Conservation (phyloP, 176 grass and related monocot species). For the Thinopyrum elongatum region DNA sequence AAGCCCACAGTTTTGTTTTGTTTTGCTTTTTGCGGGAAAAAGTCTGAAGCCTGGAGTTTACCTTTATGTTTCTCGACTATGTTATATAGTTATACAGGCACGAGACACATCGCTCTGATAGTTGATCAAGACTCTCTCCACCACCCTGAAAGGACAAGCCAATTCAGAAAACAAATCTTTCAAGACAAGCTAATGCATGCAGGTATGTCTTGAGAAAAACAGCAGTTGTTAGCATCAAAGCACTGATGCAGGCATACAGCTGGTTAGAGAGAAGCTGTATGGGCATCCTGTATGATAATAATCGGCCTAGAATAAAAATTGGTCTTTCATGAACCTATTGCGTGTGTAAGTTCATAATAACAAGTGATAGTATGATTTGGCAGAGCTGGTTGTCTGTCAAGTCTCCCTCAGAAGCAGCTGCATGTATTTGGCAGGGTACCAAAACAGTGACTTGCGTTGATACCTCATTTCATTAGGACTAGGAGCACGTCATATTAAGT, state of each 20-base stretch:
- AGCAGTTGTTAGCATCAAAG: not conserved
- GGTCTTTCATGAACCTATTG: not conserved
- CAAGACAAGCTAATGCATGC: not conserved
- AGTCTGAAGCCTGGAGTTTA: conserved; percentile 11
- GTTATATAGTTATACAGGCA: conserved; percentile 32
- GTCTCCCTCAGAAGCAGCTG: not conserved
- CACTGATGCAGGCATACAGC: not conserved
- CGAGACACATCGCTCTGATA: conserved; percentile 69
- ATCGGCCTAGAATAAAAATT: not conserved
- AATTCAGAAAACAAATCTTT: not conserved
- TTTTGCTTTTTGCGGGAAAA: not conserved
- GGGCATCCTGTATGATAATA: not conserved
- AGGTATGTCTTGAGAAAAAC: not conserved
- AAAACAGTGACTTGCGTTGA: not conserved
- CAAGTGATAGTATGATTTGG: not conserved
- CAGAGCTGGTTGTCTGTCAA: not conserved
- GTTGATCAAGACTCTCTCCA: conserved; percentile 83
- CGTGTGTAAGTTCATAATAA: not conserved
- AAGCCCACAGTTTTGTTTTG: not conserved
- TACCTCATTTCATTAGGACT: not conserved
- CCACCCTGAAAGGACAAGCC: conserved; percentile 54
- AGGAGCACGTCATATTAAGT: not conserved
- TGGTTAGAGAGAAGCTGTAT: not conserved
- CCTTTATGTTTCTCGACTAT: conserved; percentile 81
- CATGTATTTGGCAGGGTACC: not conserved